Conservation (phyloP, 495 filamentous ascomycete genomes). For the Trypethelium eluteriae region DNA sequence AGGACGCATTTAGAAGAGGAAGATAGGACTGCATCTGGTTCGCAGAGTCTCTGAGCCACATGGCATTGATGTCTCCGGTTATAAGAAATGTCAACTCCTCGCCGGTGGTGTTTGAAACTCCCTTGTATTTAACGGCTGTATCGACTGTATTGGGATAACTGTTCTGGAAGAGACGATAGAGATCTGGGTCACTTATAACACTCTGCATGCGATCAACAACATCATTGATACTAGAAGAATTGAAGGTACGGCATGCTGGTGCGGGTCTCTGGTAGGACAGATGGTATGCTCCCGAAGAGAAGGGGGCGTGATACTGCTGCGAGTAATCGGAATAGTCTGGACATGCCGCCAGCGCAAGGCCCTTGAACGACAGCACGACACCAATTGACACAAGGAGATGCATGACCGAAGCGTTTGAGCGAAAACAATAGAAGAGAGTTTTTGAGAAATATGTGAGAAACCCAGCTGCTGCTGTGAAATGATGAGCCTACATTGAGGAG, state of each 20-base stretch:
- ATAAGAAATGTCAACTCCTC: conserved; percentile 59
- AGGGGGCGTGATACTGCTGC: conserved; percentile 30
- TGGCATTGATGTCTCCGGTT: conserved; percentile 59
- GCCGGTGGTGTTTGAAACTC: conserved; percentile 48
- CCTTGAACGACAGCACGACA: not conserved
- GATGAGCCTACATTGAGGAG: not conserved
- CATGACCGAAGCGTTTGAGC: not conserved
- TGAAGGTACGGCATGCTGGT: conserved; percentile 55
- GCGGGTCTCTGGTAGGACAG: conserved; percentile 52
- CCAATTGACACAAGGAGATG: not conserved
- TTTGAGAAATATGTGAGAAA: too few relatives aligned
- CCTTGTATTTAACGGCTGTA: conserved; percentile 59
- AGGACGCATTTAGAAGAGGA: conserved; percentile 46
- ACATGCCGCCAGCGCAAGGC: conserved; percentile 21
- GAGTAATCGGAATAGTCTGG: conserved; percentile 37
- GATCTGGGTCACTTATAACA: conserved; percentile 55
- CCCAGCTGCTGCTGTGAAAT: too few relatives aligned
- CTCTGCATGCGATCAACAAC: conserved; percentile 42
- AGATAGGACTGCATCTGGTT: conserved; percentile 62
- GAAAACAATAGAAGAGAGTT: not conserved
- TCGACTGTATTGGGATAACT: conserved; percentile 61
- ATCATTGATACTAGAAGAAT: conserved; percentile 47
- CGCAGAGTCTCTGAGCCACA: conserved; percentile 63
- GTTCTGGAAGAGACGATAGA: conserved; percentile 58
- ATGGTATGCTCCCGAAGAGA: conserved; percentile 37